Percentiles rank a stretch among this genome's conserved stretches.
phyloP scores from a whole-genome alignment of 371 early-diverging fungal genomes.

The Blakeslea trispora region DNA sequence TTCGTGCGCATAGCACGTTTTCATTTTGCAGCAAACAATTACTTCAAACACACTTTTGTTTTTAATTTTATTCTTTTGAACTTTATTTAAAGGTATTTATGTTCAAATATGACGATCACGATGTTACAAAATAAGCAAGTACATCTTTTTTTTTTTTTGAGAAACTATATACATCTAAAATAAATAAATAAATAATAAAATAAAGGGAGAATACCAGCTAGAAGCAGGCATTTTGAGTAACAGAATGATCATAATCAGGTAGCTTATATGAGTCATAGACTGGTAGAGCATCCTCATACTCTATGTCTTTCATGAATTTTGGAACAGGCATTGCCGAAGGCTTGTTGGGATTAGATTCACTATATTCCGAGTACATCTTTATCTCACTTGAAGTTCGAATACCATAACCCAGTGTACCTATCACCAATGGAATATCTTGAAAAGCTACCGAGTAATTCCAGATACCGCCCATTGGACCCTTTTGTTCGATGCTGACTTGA shows the following conservation, averaged over 20 bases:
- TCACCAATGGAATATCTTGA: conserved; percentile 23
- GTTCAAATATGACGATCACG: too few relatives aligned
- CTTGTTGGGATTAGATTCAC: background rate
- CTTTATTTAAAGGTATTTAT: too few relatives aligned
- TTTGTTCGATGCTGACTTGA: conserved; percentile 16
- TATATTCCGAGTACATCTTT: conserved; percentile 27
- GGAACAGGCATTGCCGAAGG: conserved; percentile 18
- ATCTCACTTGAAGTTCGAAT: conserved; percentile 33
- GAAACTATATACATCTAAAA: conserved; percentile 13
- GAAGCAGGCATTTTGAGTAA: conserved; percentile 1
- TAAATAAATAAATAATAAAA: conserved; percentile 31
- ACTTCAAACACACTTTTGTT: too few relatives aligned
- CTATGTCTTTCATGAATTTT: conserved; percentile 30
- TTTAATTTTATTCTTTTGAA: too few relatives aligned
- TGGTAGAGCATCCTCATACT: conserved; percentile 40
- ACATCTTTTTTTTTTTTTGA: too few relatives aligned
- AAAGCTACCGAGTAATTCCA: conserved; percentile 10
- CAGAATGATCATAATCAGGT: conserved; percentile 64
- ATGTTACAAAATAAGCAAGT: too few relatives aligned
- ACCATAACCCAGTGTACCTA: conserved; percentile 44
- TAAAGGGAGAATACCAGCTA: background rate
- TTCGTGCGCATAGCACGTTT: too few relatives aligned
- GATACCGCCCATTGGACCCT: conserved; percentile 25
- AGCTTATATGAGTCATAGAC: conserved; percentile 39
- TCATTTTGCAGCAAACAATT: too few relatives aligned